A percentile compares a stretch with the other conserved stretches of the same genome.
Evolutionary conservation across 2,329 filamentous ascomycete genomes (phyloP).

Genomic region (Phialophora verrucosa): DNA sequence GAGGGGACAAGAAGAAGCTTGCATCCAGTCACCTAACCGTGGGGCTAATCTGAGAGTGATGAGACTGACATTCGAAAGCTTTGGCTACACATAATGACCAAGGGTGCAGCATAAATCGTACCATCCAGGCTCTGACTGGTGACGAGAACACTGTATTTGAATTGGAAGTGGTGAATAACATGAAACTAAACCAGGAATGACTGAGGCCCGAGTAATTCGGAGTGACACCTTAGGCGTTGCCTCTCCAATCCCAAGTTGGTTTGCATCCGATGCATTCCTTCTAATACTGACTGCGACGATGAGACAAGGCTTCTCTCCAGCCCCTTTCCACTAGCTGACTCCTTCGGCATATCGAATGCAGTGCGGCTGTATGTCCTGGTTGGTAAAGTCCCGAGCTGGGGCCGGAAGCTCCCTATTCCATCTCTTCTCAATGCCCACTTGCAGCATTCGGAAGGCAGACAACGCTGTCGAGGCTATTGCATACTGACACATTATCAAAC

Average conservation of each 20-base stretch:
- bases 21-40: not conserved
- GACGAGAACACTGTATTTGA: not conserved
- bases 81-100: not conserved
- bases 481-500: not conserved
- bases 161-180: not conserved
- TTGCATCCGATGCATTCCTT: not conserved
- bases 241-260: not conserved
- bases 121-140: not conserved
- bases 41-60: not conserved
- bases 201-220: not conserved
- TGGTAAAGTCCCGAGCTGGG: not conserved
- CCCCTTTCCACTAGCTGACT: not conserved
- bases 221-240: not conserved
- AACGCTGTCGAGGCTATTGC: not conserved
- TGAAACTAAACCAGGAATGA: not conserved
- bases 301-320: not conserved
- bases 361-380: not conserved
- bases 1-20: not conserved
- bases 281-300: not conserved
- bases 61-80: not conserved
- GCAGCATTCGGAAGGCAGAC: not conserved
- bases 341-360: not conserved
- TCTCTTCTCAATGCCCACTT: not conserved
- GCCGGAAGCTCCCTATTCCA: no score
- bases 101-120: not conserved